Base-by-base conservation (phyloP, 78 protist genomes). In the Carpediemonas membranifera region DNA sequence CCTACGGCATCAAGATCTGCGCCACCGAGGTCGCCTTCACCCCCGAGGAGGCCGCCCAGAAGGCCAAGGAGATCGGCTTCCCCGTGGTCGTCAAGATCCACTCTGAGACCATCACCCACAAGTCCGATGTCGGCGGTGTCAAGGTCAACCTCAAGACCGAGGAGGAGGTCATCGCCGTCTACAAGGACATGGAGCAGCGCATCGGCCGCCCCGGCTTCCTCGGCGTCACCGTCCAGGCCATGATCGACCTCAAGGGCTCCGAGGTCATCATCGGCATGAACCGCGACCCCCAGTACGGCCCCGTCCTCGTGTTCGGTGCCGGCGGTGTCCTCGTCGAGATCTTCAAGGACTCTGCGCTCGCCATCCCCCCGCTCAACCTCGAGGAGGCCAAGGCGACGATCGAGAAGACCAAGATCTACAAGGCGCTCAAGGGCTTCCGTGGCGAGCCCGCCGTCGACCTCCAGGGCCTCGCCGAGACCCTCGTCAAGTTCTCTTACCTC, bases 71-170 rank as follows among this genome's bases (percentile, higher is more conserved):
- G 31, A 47, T 66, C 18, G 71, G 71, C 19, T 66, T 37, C 69
- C 79, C 79, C n/a, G 70, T 61, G 5, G 79, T 74, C 34, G 44
- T 74, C 24, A 74, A 74, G 71, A 55, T 74, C 52, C 72, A 64
- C 50, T 74, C 79, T n/a, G 65, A 63, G 16, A 65, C 60, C 43
- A 64, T 74, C 69, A 74, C 71, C 34, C 79, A 74, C 63, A 74
- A 74, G 62, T 50, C 71, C 41, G 71, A 74, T 35, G 70, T 63
- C 31, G 79, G 79, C 43, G 79, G 79, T 53, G 79, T 74, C 44
- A 3, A 33, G 63, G 37, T 74, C 43, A 51, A 51, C 62, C 36
- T 74, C 60, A 61, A 51, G 47, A 21, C 2, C 47, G 71, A 9
- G 37, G 79, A 59, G 27, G 65, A 53, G 39, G 79, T 65, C 65